phyloP scores from a whole-genome alignment of 1,284 basidiomycete species.

The Athelia sp. region DNA sequence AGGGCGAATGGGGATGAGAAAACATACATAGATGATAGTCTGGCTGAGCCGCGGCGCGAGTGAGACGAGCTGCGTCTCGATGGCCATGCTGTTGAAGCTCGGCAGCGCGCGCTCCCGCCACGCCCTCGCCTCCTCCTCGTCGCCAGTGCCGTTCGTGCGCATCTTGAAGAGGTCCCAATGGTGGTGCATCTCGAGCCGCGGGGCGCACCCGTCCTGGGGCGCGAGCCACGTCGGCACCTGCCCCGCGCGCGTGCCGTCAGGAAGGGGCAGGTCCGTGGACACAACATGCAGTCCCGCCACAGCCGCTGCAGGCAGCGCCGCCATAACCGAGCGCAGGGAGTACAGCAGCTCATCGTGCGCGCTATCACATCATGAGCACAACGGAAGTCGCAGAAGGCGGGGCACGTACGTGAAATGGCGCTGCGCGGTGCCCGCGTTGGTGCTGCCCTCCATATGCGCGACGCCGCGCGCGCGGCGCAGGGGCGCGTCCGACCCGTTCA shows the following conservation, averaged over 20 bases:
- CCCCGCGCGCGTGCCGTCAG: constrained; percentile 8
- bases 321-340: constrained; percentile 14
- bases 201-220: background rate
- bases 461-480: constrained; percentile 3
- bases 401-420: constrained; percentile 8
- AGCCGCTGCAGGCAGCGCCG: constrained; percentile 6
- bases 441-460: constrained; percentile 1
- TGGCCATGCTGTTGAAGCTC: constrained; percentile 14
- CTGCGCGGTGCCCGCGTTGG: background rate
- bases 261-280: constrained; percentile 12
- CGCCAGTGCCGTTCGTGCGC: constrained; percentile 1
- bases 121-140: constrained; percentile 3
- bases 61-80: background rate
- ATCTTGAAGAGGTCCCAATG: constrained; percentile 15
- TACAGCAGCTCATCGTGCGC: constrained; percentile 14
- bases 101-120: constrained; percentile 13
- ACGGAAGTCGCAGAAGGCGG: too few relatives aligned
- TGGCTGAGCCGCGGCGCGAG: background rate
- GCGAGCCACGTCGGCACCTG: constrained; percentile 14
- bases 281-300: constrained; percentile 7
- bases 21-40: constrained; percentile 6
- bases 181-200: constrained; percentile 5
- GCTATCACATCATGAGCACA: background rate
- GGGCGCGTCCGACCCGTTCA: constrained; percentile 14
- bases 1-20: background rate